phyloP scores from a whole-genome alignment of 2,329 filamentous ascomycete genomes.

The Epichloe amarillans region DNA sequence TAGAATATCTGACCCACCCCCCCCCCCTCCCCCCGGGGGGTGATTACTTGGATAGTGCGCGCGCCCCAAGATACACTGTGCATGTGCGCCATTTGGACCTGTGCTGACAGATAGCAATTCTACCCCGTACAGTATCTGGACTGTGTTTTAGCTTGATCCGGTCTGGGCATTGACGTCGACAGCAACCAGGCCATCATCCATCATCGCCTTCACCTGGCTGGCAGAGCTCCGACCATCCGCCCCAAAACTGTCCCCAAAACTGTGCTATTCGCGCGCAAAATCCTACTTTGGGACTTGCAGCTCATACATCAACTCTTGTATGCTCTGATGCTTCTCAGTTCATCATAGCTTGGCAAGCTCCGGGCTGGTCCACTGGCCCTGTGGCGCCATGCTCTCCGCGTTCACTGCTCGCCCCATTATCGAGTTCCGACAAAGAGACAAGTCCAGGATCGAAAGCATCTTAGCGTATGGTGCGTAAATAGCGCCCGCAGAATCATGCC shows the following conservation, averaged over 20 bases:
- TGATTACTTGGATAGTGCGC: neutral
- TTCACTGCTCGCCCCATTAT: conserved; percentile 94
- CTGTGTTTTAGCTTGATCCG: neutral
- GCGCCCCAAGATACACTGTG: neutral
- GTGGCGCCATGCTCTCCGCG: conserved; percentile 75
- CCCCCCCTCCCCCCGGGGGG: too few relatives aligned
- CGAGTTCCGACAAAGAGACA: conserved; percentile 91
- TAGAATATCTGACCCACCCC: too few relatives aligned
- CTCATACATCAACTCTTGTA: neutral
- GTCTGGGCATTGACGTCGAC: neutral
- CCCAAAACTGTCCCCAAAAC: neutral
- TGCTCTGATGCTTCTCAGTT: conserved; percentile 10
- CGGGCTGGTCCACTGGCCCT: conserved; percentile 29
- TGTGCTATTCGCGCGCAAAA: neutral
- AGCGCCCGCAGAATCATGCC: neutral
- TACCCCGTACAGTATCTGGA: neutral
- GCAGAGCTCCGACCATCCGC: neutral
- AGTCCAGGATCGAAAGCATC: conserved; percentile 93
- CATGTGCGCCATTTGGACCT: too few relatives aligned
- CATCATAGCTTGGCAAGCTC: conserved; percentile 18
- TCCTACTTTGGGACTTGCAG: neutral
- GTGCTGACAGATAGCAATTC: neutral
- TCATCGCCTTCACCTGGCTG: neutral
- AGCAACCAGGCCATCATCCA: neutral
- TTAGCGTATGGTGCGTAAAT: conserved; percentile 61